Conservation (phyloP, 2,329 filamentous ascomycete species). For the Verticillium nonalfalfae region DNA sequence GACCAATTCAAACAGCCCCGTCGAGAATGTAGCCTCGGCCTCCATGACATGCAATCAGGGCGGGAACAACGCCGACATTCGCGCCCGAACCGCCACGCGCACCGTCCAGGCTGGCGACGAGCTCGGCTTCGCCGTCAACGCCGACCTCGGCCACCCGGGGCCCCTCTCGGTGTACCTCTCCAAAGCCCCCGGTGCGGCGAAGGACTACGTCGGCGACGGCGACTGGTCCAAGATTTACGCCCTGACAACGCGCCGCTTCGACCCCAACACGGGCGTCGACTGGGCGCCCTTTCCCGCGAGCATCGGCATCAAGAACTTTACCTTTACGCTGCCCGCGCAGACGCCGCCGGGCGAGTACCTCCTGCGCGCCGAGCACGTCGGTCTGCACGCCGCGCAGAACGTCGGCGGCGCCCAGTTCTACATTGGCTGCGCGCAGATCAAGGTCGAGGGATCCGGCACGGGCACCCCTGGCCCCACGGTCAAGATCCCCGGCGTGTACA, state of each 20-base stretch:
- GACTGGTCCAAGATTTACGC: constrained; percentile 31
- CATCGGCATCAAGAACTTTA: constrained; percentile 25
- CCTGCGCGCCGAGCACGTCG: constrained; percentile 29
- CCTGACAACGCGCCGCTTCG: constrained; percentile 20
- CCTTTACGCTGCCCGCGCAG: constrained; percentile 21
- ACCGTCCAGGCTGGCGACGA: constrained; percentile 29
- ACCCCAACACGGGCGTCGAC: constrained; percentile 17
- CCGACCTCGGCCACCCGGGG: constrained; percentile 28
- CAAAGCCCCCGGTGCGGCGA: constrained; percentile 21
- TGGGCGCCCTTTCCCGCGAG: constrained; percentile 24
- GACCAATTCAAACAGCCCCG: constrained; percentile 26
- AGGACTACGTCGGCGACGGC: constrained; percentile 24
- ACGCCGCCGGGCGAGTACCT: constrained; percentile 24
- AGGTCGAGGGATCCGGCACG: constrained; percentile 21
- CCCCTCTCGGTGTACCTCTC: constrained; percentile 29
- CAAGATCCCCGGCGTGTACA: constrained; percentile 24
- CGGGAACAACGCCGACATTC: constrained; percentile 26
- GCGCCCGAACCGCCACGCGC: constrained; percentile 26
- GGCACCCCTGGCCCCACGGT: constrained; percentile 19
- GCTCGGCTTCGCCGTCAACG: constrained; percentile 32
- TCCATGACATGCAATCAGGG: constrained; percentile 32
- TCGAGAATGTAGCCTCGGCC: constrained; percentile 28
- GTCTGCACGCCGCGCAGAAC: constrained; percentile 22
- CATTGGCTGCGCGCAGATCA: constrained; percentile 26
- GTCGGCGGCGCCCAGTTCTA: constrained; percentile 29